Conservation (phyloP, 2,329 filamentous ascomycete species). For the Cladorrhinum sp. region DNA sequence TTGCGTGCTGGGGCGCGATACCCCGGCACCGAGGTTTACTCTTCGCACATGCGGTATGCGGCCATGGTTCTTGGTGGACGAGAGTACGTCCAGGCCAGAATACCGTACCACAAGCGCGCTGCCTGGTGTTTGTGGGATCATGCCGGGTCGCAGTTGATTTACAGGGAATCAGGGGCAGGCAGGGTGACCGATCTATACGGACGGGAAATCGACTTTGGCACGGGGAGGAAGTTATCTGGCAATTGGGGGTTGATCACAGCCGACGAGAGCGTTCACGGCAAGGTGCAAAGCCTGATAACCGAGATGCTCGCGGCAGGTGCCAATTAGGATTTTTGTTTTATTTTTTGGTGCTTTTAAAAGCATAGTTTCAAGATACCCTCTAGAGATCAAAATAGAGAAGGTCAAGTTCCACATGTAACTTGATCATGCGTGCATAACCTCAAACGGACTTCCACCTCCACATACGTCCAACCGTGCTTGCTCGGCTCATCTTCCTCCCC, state of each 20-base stretch:
- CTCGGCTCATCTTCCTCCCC: background rate
- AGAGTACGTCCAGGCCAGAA: conserved; percentile 22
- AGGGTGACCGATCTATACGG: conserved; percentile 25
- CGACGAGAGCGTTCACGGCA: conserved; percentile 20
- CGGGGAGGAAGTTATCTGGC: conserved; percentile 17
- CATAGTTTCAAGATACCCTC: background rate
- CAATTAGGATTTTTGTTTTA: background rate
- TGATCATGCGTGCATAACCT: background rate
- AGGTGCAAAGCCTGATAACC: conserved; percentile 17
- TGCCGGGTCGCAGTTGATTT: conserved; percentile 27
- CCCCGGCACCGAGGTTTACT: conserved; percentile 24
- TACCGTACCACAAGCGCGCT: conserved; percentile 15
- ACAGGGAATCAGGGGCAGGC: conserved; percentile 24
- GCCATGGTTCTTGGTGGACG: conserved; percentile 24
- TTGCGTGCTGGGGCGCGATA: conserved; percentile 7
- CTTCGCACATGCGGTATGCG: conserved; percentile 27
- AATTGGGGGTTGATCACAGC: conserved; percentile 26
- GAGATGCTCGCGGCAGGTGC: conserved; percentile 11
- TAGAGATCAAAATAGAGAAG: background rate
- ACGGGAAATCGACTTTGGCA: conserved; percentile 21
- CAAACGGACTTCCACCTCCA: conserved; percentile 17
- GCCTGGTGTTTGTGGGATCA: conserved; percentile 25
- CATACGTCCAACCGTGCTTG: conserved; percentile 5
- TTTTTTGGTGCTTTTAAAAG: background rate
- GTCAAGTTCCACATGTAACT: background rate